phyloP scores from a whole-genome alignment of 2,329 filamentous ascomycete genomes.

The Aspergillus ochraceus region DNA sequence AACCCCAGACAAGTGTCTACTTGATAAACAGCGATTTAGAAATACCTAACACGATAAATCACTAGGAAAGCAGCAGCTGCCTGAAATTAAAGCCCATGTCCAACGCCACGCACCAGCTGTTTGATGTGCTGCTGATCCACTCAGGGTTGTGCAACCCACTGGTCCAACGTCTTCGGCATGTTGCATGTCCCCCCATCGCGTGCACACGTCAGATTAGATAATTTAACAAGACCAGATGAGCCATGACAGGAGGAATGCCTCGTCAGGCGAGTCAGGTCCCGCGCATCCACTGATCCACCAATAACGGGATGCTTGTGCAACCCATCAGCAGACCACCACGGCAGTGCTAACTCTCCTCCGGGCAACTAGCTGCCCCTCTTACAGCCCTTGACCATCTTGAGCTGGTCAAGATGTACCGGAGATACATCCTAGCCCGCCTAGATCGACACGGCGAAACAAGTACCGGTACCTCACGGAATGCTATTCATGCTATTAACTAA shows the following conservation, averaged over 20 bases:
- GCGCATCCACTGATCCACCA: not conserved
- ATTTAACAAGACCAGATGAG: not conserved
- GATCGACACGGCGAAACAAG: conserved; percentile 2
- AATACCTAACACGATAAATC: not conserved
- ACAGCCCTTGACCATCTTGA: not conserved
- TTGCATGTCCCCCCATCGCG: not conserved
- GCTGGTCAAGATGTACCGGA: not conserved
- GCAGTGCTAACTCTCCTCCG: not conserved
- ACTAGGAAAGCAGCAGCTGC: too few species aligned
- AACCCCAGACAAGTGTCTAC: too few species aligned
- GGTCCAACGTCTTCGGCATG: not conserved
- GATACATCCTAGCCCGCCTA: conserved; percentile 1
- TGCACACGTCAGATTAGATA: not conserved
- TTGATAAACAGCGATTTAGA: too few species aligned
- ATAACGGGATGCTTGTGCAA: not conserved
- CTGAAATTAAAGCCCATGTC: too few species aligned
- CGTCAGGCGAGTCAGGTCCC: not conserved
- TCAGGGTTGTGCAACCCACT: not conserved
- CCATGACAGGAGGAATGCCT: not conserved
- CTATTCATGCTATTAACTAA: conserved; percentile 5
- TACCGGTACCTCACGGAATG: conserved; percentile 8
- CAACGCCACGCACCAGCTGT: not conserved
- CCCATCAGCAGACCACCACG: not conserved
- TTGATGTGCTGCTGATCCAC: not conserved
- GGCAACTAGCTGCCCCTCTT: not conserved